Conservation (phyloP, 2,329 filamentous ascomycete species). For the Dactylellina sp. region DNA sequence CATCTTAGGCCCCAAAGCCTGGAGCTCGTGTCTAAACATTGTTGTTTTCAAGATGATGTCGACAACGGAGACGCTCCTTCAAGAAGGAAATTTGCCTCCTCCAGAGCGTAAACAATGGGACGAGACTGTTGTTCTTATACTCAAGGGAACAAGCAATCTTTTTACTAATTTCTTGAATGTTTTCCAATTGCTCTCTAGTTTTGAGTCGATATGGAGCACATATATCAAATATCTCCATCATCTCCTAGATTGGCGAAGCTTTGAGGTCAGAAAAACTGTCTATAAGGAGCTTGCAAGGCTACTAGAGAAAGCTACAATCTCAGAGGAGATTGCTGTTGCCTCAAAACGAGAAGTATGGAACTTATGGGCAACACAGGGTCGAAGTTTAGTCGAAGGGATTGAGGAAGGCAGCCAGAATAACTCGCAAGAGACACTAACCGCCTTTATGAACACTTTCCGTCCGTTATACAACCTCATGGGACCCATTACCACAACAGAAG, state of each 20-base stretch:
- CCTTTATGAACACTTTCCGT: constrained; percentile 81
- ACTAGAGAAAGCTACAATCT: constrained; percentile 66
- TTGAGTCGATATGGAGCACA: constrained; percentile 79
- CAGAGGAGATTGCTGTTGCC: constrained; percentile 65
- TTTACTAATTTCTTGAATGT: constrained; percentile 81
- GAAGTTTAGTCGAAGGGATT: constrained; percentile 58
- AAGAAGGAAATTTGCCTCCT: constrained; percentile 59
- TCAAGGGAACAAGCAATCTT: constrained; percentile 78
- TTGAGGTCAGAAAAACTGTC: constrained; percentile 78
- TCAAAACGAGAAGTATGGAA: constrained; percentile 75
- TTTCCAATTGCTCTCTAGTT: constrained; percentile 74
- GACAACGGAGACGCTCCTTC: constrained; percentile 61
- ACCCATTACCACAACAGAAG: constrained; percentile 71
- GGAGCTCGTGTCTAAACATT: constrained; percentile 83
- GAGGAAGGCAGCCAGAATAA: constrained; percentile 66
- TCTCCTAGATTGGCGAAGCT: constrained; percentile 72
- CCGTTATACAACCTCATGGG: constrained; percentile 83
- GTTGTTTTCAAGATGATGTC: constrained; percentile 79
- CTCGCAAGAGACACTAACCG: constrained; percentile 79
- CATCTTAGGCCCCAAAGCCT: constrained; percentile 79
- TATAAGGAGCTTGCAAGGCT: constrained; percentile 76
- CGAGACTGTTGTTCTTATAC: constrained; percentile 79
- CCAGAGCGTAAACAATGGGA: constrained; percentile 71
- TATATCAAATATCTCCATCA: constrained; percentile 76
- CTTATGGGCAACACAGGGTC: constrained; percentile 70